These are phyloP conservation scores for Podila clonocystis DNA, from an alignment of 192 early-diverging fungal species.

Conservation along the genomic window DNA sequence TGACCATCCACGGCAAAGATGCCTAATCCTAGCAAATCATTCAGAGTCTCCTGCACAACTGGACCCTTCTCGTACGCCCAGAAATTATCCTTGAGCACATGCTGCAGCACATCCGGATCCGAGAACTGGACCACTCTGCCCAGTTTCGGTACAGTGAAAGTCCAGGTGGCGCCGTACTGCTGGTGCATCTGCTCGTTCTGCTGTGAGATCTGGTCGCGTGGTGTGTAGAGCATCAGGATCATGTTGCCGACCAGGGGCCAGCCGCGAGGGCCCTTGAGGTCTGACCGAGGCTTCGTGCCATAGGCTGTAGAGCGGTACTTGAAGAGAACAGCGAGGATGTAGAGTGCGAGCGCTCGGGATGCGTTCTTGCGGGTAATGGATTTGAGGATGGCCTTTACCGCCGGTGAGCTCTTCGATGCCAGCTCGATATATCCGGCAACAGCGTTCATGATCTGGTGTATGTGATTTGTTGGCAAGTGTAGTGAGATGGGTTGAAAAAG, in stretches of 20 bases:
- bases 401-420: constrained; percentile 9
- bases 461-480: background rate
- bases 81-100: constrained; percentile 51
- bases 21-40: constrained; percentile 36
- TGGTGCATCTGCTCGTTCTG: constrained; percentile 12
- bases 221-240: constrained; percentile 13
- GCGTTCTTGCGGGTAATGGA: constrained; percentile 18
- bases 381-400: constrained; percentile 13
- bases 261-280: constrained; percentile 40
- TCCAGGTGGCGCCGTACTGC: constrained; percentile 11
- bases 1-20: constrained; percentile 50
- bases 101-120: constrained; percentile 34
- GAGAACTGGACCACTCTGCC: constrained; percentile 32
- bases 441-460: constrained; percentile 15
- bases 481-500: no score
- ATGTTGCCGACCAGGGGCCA: constrained; percentile 47
- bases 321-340: constrained; percentile 33
- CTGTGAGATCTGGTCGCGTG: constrained; percentile 17
- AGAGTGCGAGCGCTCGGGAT: constrained; percentile 12
- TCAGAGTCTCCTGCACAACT: constrained; percentile 5
- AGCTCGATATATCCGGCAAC: constrained; percentile 10
- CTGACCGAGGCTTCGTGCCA: constrained; percentile 21
- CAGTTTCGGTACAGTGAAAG: constrained; percentile 22
- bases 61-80: constrained; percentile 42
- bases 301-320: constrained; percentile 34